Evolutionary conservation across 2,329 filamentous ascomycete genomes (phyloP), one percentile per base, ranked within the genome.

Genomic region (Setomelanomma holmii): DNA sequence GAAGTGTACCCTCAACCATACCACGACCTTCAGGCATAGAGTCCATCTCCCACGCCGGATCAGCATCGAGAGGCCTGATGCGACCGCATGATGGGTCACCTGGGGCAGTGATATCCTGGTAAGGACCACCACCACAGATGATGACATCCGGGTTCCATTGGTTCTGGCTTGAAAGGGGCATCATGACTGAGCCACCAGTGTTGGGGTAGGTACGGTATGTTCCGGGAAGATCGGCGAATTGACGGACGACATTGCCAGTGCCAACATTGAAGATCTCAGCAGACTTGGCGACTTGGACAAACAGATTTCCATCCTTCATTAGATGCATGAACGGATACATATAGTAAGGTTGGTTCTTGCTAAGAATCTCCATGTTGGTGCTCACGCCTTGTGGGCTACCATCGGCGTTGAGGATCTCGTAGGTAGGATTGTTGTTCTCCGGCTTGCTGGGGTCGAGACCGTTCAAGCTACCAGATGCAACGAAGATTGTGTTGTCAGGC

Each of bases 281-380:
- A 17, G 81, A 81, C 64, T 83, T 85, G 27, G 83, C 74, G 14
- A 78, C 77, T 64, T 85, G 84, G 50, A 86, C 74, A 63, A 85
- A 86, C 4, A 86, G 67, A 33, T 73, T 80, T 10, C 84, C 84
- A 64, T 85, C 79, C 27, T 75, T 79, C 33, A 87, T 76, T 1
- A 86, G 75, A 62, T 86, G 84, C 23, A 87, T 71, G 68, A 86
- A 86, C 3, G 84, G 84, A 63, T 86, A 86, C 83, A 85, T 85
- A 71, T 84, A 86, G 72, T 86, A 86, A 12, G 84, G 84, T 67
- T 86, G 82, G 58, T 83, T 84, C 64, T 80, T 79, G 48, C 73
- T 75, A 20, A 87, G 73, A 33, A 86, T 82, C 4, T 82, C 78
- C 76, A 86, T 78, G 7, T 71, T 68, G 38, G 79, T 76, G 62